Conservation (phyloP, 1,284 basidiomycete species). For the Tetrapyrgos nigripes region DNA sequence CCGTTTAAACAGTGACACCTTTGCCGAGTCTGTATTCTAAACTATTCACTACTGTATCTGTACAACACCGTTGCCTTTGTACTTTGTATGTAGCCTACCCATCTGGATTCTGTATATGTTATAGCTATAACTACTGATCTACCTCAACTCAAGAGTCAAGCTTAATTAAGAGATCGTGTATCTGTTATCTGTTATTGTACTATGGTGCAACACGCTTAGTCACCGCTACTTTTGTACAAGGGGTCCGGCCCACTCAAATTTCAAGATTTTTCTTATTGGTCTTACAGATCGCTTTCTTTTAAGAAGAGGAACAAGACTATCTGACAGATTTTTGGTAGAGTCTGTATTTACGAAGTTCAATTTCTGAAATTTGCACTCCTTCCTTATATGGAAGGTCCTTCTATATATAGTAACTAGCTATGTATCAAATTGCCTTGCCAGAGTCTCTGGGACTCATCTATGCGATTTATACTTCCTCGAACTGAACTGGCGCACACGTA, state of each 20-base stretch:
- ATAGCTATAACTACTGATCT: no score
- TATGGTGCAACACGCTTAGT: background rate
- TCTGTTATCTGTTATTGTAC: no score
- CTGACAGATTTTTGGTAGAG: slow-evolving; percentile 9
- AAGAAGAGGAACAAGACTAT: background rate
- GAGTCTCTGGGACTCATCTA: slow-evolving; percentile 28
- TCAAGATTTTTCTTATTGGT: background rate
- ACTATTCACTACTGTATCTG: no score
- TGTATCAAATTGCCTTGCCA: slow-evolving; percentile 26
- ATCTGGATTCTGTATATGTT: no score
- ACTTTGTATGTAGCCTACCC: no score
- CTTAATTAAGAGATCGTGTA: no score
- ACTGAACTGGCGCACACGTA: slow-evolving; percentile 30
- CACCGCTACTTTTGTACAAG: background rate
- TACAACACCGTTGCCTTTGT: no score
- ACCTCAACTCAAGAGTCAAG: no score
- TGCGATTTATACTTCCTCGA: slow-evolving; percentile 34
- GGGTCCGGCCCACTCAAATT: background rate
- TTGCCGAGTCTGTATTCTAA: no score
- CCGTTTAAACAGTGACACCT: no score
- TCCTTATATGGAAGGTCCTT: background rate
- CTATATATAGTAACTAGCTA: background rate
- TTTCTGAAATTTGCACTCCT: background rate
- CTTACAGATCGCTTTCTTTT: slow-evolving; percentile 9
- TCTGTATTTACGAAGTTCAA: background rate